Conservation (phyloP, 2,329 filamentous ascomycete genomes). For the Penicillium paneum region DNA sequence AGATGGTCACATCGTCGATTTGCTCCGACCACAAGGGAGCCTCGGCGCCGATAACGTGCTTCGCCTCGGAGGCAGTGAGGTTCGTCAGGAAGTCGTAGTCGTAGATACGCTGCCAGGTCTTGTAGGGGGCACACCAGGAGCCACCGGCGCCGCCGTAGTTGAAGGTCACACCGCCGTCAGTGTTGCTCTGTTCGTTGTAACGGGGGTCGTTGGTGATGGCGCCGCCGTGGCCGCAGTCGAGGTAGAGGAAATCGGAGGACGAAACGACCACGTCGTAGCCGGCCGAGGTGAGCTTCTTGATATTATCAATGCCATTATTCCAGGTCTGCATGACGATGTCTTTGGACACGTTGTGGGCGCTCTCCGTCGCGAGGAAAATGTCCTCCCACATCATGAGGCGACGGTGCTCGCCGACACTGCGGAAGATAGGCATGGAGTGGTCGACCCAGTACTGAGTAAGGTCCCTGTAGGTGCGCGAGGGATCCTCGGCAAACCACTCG, state of each 20-base stretch:
- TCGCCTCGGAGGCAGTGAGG: constrained; percentile 47
- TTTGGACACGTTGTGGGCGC: constrained; percentile 49
- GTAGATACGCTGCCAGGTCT: constrained; percentile 60
- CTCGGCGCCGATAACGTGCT: constrained; percentile 52
- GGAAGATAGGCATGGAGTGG: constrained; percentile 52
- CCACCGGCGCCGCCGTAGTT: constrained; percentile 55
- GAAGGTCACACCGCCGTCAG: constrained; percentile 48
- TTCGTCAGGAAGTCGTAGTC: constrained; percentile 55
- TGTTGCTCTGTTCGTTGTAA: constrained; percentile 55
- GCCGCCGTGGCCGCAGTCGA: constrained; percentile 56
- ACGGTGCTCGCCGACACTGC: constrained; percentile 41
- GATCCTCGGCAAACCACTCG: constrained; percentile 51
- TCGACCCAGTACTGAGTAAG: constrained; percentile 56
- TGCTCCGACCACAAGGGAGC: constrained; percentile 56
- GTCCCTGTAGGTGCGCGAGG: constrained; percentile 51
- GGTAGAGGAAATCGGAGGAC: constrained; percentile 55
- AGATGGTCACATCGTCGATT: constrained; percentile 53
- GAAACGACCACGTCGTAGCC: constrained; percentile 58
- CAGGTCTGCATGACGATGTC: constrained; percentile 55
- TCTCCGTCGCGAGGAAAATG: constrained; percentile 45
- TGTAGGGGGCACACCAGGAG: constrained; percentile 59
- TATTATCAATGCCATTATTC: constrained; percentile 54
- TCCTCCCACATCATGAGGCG: constrained; percentile 60
- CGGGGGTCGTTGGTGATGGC: constrained; percentile 55
- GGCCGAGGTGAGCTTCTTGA: constrained; percentile 49